Percentiles rank a stretch among this genome's conserved stretches.
phyloP scores from a whole-genome alignment of 1,284 basidiomycete genomes.

The Sanghuangporus sanghuang region DNA sequence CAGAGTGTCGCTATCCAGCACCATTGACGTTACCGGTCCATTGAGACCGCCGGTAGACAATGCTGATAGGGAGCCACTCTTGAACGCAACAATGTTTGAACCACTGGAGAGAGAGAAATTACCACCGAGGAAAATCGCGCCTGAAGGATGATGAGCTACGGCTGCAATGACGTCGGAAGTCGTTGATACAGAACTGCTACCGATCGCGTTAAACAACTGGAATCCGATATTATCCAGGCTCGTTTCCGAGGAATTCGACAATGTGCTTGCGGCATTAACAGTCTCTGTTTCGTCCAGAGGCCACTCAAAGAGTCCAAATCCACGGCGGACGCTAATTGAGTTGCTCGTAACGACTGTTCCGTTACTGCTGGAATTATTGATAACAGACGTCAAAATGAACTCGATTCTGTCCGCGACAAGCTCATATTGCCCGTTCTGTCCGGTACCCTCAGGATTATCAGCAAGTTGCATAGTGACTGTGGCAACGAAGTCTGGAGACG shows the following conservation, averaged over 20 bases:
- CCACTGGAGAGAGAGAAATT: slow-evolving; percentile 63
- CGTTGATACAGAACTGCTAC: slow-evolving; percentile 34
- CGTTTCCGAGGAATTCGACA: slow-evolving; percentile 74
- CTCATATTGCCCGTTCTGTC: slow-evolving; percentile 63
- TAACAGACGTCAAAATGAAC: slow-evolving; percentile 59
- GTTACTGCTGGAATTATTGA: slow-evolving; percentile 34
- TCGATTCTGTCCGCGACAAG: slow-evolving; percentile 81
- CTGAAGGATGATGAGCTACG: slow-evolving; percentile 61
- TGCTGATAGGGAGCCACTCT: slow-evolving; percentile 49
- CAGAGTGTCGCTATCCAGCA: slow-evolving; percentile 54
- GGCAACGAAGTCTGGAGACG: slow-evolving; percentile 65
- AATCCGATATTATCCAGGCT: slow-evolving; percentile 60
- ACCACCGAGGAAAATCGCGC: slow-evolving; percentile 73
- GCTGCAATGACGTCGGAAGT: slow-evolving; percentile 43
- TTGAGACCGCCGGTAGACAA: slow-evolving; percentile 67
- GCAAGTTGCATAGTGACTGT: slow-evolving; percentile 72
- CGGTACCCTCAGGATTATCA: slow-evolving; percentile 51
- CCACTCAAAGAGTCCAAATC: slow-evolving; percentile 82
- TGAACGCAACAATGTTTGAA: slow-evolving; percentile 71
- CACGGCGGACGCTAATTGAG: slow-evolving; percentile 32
- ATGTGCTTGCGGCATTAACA: slow-evolving; percentile 50
- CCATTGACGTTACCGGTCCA: slow-evolving; percentile 66
- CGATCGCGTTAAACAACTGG: slow-evolving; percentile 50
- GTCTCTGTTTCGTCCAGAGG: slow-evolving; percentile 40
- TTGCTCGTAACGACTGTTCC: slow-evolving; percentile 28